phyloP scores from a whole-genome alignment of 495 filamentous ascomycete genomes.

The Hypoxylon intermedium region DNA sequence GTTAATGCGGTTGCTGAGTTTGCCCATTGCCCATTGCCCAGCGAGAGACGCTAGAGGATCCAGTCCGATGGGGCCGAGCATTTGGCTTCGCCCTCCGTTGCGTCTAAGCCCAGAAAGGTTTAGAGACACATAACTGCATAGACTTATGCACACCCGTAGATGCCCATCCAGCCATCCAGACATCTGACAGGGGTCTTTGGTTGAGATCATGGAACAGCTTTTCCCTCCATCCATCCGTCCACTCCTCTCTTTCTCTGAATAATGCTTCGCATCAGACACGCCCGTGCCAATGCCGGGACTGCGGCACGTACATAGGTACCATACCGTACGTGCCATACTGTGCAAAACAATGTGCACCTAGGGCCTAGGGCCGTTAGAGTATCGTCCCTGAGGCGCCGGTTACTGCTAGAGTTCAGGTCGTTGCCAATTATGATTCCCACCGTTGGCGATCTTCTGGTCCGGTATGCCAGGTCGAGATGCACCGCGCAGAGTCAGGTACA shows the following conservation, averaged over 20 bases:
- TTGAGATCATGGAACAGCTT: slow-evolving; percentile 37
- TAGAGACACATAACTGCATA: slow-evolving; percentile 25
- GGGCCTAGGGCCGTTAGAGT: no score
- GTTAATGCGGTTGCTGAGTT: slow-evolving; percentile 30
- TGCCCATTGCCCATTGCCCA: slow-evolving; percentile 16
- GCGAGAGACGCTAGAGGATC: slow-evolving; percentile 36
- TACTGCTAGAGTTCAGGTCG: background rate
- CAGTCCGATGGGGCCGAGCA: slow-evolving; percentile 42
- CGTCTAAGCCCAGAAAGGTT: slow-evolving; percentile 32
- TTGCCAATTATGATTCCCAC: background rate
- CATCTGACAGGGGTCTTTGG: slow-evolving; percentile 30
- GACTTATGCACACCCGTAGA: slow-evolving; percentile 21
- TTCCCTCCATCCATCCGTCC: background rate
- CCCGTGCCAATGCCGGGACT: slow-evolving; percentile 23
- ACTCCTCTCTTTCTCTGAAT: slow-evolving; percentile 11
- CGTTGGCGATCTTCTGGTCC: slow-evolving; percentile 6
- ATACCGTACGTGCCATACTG: no score
- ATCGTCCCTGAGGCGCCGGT: no score
- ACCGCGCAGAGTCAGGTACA: slow-evolving; percentile 20
- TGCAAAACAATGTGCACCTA: no score
- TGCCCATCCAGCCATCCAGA: no score
- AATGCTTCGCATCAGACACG: slow-evolving; percentile 36
- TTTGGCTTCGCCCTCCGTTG: slow-evolving; percentile 39
- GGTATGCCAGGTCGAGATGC: slow-evolving; percentile 6
- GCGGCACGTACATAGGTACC: slow-evolving; percentile 16